phyloP scores from a whole-genome alignment of 345 rosid genomes.

The Psidium guajava region DNA sequence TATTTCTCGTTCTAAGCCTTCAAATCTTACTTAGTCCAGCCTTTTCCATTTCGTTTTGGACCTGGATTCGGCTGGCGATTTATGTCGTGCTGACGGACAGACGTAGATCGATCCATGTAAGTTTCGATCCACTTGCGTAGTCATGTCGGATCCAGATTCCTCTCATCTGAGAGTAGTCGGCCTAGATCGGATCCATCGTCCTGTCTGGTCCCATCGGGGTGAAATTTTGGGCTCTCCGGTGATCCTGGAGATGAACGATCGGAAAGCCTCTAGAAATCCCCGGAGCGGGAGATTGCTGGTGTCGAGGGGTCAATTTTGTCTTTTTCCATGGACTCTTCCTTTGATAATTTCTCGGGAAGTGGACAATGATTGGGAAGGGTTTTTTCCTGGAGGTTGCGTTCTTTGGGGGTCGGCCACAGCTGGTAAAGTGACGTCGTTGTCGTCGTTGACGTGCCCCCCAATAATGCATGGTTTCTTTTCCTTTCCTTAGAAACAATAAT shows the following conservation, averaged over 20 bases:
- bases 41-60: too few relatives aligned
- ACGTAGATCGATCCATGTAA: background rate
- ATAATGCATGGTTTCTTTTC: background rate
- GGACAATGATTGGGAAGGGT: background rate
- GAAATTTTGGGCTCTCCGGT: background rate
- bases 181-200: background rate
- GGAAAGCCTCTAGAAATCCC: background rate
- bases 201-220: background rate
- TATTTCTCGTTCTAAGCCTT: background rate
- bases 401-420: background rate
- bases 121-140: background rate
- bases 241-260: background rate
- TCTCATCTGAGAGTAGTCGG: background rate
- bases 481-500: background rate
- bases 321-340: background rate
- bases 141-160: background rate
- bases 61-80: too few relatives aligned
- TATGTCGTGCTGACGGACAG: too few relatives aligned
- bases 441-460: background rate
- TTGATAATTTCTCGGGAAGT: background rate
- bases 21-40: background rate
- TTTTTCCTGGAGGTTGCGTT: background rate
- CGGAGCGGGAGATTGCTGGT: background rate
- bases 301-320: background rate
- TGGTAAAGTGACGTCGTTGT: background rate